Evolutionary conservation across 2,329 filamentous ascomycete genomes (phyloP).

Genomic region (Scedosporium aurantiacum): DNA sequence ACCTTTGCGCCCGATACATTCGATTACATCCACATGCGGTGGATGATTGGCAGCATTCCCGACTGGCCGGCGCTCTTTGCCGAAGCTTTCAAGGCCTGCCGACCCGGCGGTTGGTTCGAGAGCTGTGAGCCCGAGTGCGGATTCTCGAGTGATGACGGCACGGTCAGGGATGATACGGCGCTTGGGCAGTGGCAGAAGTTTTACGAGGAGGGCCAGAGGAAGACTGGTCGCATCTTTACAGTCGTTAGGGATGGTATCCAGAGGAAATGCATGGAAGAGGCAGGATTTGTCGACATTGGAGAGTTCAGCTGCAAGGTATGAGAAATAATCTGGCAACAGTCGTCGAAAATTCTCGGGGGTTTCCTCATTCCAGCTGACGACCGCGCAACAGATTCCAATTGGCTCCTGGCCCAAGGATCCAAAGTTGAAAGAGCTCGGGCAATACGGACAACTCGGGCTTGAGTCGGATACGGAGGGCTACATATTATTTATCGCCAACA

Average conservation of each 20-base stretch:
- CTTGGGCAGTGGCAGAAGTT: conserved; percentile 8
- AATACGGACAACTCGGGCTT: conserved; percentile 13
- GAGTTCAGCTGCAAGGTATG: conserved; percentile 7
- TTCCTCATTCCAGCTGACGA: background rate
- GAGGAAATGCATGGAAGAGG: conserved; percentile 9
- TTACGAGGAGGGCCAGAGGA: conserved; percentile 6
- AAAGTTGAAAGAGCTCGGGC: conserved; percentile 26
- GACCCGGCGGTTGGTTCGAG: conserved; percentile 9
- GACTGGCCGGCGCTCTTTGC: conserved; percentile 44
- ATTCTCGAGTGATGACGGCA: conserved; percentile 16
- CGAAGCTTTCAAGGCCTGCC: conserved; percentile 31
- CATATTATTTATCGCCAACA: conserved; percentile 13
- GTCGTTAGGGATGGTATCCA: conserved; percentile 7
- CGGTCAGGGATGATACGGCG: conserved; percentile 4
- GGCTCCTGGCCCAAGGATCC: conserved; percentile 30
- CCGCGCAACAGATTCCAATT: conserved; percentile 7
- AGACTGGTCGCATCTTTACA: background rate
- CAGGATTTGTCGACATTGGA: conserved; percentile 9
- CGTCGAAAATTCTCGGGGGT: too few relatives aligned
- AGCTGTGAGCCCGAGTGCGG: conserved; percentile 10
- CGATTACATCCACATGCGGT: conserved; percentile 48
- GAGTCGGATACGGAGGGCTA: conserved; percentile 14
- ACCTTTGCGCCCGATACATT: conserved; percentile 30
- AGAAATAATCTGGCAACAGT: too few relatives aligned
- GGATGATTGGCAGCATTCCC: conserved; percentile 45